These are phyloP conservation scores for Alnus glutinosa DNA, from an alignment of 306 rosid species.

Conservation along the genomic window DNA sequence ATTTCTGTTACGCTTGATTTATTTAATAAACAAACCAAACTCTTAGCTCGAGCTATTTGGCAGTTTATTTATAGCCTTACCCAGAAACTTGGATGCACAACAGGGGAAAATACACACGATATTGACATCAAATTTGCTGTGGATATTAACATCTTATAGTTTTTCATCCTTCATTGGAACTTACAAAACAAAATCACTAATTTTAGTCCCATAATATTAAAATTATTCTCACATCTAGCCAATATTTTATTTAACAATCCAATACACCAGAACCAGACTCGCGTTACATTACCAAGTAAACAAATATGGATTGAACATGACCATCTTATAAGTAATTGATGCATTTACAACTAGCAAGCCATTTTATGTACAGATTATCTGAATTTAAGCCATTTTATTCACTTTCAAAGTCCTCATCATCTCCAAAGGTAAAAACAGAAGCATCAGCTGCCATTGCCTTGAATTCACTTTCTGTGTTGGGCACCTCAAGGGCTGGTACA, in stretches of 20 bases:
- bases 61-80: too few relatives aligned
- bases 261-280: constrained; percentile 16
- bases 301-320: constrained; percentile 38
- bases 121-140: not conserved
- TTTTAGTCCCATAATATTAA: not conserved
- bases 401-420: constrained; percentile 92
- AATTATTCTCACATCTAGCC: constrained; percentile 4
- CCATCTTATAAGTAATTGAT: constrained; percentile 19
- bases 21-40: too few relatives aligned
- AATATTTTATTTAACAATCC: constrained; percentile 18
- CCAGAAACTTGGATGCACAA: too few relatives aligned
- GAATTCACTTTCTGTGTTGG: constrained; percentile 79
- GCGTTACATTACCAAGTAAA: constrained; percentile 36
- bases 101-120: not conserved
- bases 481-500: constrained; percentile 38
- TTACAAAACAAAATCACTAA: not conserved
- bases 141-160: not conserved
- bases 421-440: constrained; percentile 92
- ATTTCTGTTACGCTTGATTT: too few relatives aligned
- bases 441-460: constrained; percentile 99
- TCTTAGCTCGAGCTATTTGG: too few relatives aligned
- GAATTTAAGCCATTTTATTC: constrained; percentile 46
- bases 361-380: constrained; percentile 60
- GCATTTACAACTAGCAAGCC: constrained; percentile 33
- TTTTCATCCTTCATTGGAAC: not conserved